Conservation (phyloP, 495 filamentous ascomycete genomes). For the Monascus purpureus region DNA sequence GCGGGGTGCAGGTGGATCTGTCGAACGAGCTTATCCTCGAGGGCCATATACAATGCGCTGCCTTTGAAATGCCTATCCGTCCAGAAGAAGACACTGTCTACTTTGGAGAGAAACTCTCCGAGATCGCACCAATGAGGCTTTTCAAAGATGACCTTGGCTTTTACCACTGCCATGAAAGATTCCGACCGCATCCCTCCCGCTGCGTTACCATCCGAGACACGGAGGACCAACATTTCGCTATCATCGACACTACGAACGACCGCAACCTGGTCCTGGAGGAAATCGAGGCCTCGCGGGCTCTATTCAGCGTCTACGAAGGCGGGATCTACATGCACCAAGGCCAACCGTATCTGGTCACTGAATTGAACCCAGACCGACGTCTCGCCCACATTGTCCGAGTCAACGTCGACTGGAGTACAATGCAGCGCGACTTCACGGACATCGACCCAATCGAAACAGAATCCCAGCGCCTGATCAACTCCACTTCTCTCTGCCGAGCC, state of each 20-base stretch:
- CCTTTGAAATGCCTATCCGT: constrained; percentile 84
- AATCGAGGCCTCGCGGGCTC: constrained; percentile 86
- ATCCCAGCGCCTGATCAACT: constrained; percentile 52
- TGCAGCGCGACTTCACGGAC: constrained; percentile 88
- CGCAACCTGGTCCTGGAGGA: constrained; percentile 83
- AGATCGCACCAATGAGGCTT: constrained; percentile 63
- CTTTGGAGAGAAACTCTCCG: constrained; percentile 61
- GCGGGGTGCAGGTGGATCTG: constrained; percentile 79
- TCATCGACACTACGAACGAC: constrained; percentile 74
- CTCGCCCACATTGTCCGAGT: constrained; percentile 66
- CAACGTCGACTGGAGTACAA: constrained; percentile 90
- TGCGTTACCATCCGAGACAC: constrained; percentile 85
- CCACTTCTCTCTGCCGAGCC: constrained; percentile 39
- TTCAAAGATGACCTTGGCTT: constrained; percentile 62
- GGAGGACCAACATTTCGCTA: constrained; percentile 84
- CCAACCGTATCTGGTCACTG: constrained; percentile 76
- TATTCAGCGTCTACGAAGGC: constrained; percentile 94
- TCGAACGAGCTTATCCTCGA: constrained; percentile 80
- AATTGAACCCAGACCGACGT: constrained; percentile 64
- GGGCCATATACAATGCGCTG: constrained; percentile 91
- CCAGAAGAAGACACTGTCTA: constrained; percentile 61
- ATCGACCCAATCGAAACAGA: constrained; percentile 87
- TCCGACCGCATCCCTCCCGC: constrained; percentile 69
- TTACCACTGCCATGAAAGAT: constrained; percentile 80
- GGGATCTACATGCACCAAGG: constrained; percentile 97